phyloP scores from a whole-genome alignment of 73 alveolate species.

The Tetrahymena thermophila region DNA sequence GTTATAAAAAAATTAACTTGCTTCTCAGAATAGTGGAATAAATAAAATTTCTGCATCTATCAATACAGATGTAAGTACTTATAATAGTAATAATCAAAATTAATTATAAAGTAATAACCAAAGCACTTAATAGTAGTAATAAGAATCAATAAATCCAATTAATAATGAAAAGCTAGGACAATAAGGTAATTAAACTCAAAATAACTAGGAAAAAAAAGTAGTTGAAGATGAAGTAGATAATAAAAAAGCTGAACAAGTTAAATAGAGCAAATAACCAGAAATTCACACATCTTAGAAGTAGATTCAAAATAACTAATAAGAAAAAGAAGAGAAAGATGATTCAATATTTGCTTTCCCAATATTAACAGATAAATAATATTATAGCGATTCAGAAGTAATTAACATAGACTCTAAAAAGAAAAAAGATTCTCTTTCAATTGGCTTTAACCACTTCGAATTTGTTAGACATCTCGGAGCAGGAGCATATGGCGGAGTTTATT shows the following conservation, averaged over 20 bases:
- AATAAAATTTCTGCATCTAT: background rate
- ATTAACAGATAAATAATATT: conserved; percentile 19
- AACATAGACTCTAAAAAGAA: background rate
- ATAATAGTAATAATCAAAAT: too few species aligned
- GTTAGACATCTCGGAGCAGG: conserved; percentile 87
- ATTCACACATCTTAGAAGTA: background rate
- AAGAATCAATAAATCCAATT: background rate
- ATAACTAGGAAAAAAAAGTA: background rate
- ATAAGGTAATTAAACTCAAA: background rate
- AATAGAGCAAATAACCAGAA: background rate
- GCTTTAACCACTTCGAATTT: conserved; percentile 25
- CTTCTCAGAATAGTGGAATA: background rate
- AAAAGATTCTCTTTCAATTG: conserved; percentile 8
- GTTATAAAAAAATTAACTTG: background rate
- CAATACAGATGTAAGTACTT: background rate
- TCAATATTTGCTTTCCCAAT: background rate
- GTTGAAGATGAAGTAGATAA: background rate
- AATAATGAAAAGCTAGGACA: background rate
- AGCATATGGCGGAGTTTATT: conserved; percentile 82
- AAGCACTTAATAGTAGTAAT: too few species aligned
- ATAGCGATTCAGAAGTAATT: background rate
- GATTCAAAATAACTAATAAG: background rate
- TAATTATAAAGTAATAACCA: too few species aligned
- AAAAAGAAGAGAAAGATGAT: background rate
- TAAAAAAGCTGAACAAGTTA: background rate